phyloP scores from a whole-genome alignment of 805 yeast species.

The Ascoidea asiatica region DNA sequence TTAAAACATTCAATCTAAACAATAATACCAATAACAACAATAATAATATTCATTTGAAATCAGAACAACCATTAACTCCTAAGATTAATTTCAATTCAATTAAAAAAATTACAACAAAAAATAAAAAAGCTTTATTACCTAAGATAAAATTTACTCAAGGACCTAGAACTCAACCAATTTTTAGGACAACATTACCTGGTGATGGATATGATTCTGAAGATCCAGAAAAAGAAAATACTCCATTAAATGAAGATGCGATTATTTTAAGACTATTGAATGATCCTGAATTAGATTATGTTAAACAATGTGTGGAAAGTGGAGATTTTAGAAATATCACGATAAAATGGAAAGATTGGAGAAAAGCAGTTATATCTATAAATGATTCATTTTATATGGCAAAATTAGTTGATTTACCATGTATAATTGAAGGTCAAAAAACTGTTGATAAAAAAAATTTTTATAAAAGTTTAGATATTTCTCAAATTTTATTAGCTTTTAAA shows the following conservation, averaged over 20 bases:
- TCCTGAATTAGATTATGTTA: constrained; percentile 48
- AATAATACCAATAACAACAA: too few species aligned
- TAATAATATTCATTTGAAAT: too few species aligned
- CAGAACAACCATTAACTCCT: too few species aligned
- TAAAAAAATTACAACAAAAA: too few species aligned
- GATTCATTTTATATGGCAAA: constrained; percentile 32
- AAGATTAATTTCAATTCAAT: too few species aligned
- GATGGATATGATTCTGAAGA: constrained; percentile 97
- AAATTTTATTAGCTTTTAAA: constrained; percentile 67
- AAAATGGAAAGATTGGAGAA: constrained; percentile 70
- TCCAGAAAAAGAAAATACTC: constrained; percentile 92
- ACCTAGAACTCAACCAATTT: neutral
- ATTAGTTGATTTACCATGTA: constrained; percentile 78
- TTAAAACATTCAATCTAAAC: too few species aligned
- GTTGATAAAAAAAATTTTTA: constrained; percentile 80
- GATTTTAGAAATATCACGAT: constrained; percentile 61
- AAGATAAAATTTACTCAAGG: neutral
- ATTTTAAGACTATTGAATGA: constrained; percentile 57
- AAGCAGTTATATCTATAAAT: constrained; percentile 57
- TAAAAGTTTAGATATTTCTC: constrained; percentile 77
- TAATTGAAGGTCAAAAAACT: constrained; percentile 78
- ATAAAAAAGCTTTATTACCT: too few species aligned
- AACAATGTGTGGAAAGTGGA: constrained; percentile 61
- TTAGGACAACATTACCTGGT: constrained; percentile 50
- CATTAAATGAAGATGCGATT: constrained; percentile 78